Base-by-base conservation (phyloP, 306 rosid genomes). In the Lathyrus oleraceus region DNA sequence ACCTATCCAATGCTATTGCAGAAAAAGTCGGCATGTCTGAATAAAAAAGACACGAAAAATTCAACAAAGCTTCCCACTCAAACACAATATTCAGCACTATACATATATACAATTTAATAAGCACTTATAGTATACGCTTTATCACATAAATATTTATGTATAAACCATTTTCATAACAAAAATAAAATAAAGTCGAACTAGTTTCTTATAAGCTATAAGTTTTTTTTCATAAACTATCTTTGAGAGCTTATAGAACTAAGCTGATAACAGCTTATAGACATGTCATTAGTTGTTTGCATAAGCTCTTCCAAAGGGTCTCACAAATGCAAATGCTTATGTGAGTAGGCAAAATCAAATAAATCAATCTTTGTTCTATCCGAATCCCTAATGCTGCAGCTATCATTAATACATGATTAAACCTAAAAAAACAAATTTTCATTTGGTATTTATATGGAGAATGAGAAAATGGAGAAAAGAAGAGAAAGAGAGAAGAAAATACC, bases 21-120 rank as follows among this genome's bases (percentile, higher is more conserved):
- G 96, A 77, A 78, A 87, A 86, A 35, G 91, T 81, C 51, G 95
- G 88, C 99, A 95, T 95, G 76, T 28, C 82, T 87, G 96, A 83
- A 79, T 35, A 51, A 84, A 32, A 75, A 75, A 68, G 39, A 19
- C 6, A 72, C 32, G 8, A 71, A 75, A 35, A 71, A 20, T 75
- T 57, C 10, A 62, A 63, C 42, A 5, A 63, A 61, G 15, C 48
- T 69, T 21, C 69, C 61, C 23, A 67, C 60, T 42, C 58, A 72
- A 40, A n/a, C 14, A 62, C 51, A 72, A 5, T 1, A 12, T 13
- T 16, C n/a, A 73, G 14, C 57, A 40, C 36, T 25, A 28, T 70
- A 56, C 14, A 6, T 1, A 52, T 10, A 52, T 20, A 20, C 28
- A 51, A 19, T 12, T 19, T 19, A 19, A 17, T 49, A 23, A 23